A percentile compares a stretch with the other conserved stretches of the same genome.
Evolutionary conservation across 1,284 basidiomycete species (phyloP).

Genomic region (Ganoderma multipileum): DNA sequence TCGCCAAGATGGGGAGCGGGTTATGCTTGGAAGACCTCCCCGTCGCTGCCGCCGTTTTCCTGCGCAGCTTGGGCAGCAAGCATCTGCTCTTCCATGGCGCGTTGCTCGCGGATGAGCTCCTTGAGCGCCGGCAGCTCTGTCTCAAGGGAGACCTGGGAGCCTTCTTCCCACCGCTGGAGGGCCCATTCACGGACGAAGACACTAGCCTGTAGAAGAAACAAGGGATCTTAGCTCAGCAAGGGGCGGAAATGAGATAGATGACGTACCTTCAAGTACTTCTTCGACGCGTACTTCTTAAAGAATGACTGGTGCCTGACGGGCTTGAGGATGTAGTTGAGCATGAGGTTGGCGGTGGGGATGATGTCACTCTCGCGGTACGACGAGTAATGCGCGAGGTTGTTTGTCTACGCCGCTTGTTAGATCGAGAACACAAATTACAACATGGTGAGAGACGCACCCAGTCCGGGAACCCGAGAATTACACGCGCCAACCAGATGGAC

Average conservation of each 20-base stretch:
- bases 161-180: conserved; percentile 64
- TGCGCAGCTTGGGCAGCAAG: conserved; percentile 28
- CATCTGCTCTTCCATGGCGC: conserved; percentile 38
- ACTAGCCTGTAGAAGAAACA: conserved; percentile 51
- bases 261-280: conserved; percentile 85
- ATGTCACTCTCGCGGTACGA: conserved; percentile 87
- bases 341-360: conserved; percentile 88
- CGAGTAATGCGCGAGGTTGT: conserved; percentile 92
- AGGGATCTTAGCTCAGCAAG: background rate
- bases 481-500: conserved; percentile 89
- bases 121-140: conserved; percentile 62
- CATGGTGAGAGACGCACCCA: conserved; percentile 72
- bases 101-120: conserved; percentile 52
- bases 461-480: conserved; percentile 83
- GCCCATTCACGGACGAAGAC: conserved; percentile 71
- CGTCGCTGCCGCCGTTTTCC: conserved; percentile 25
- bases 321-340: conserved; percentile 92
- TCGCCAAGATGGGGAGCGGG: background rate
- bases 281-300: conserved; percentile 83
- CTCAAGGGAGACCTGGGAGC: conserved; percentile 55
- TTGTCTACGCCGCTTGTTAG: conserved; percentile 56
- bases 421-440: conserved; percentile 4
- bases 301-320: conserved; percentile 79
- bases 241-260: background rate
- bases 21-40: conserved; percentile 27